Conservation (phyloP, 768 basidiomycete species). For the Lepiota brunneoincarnata region DNA sequence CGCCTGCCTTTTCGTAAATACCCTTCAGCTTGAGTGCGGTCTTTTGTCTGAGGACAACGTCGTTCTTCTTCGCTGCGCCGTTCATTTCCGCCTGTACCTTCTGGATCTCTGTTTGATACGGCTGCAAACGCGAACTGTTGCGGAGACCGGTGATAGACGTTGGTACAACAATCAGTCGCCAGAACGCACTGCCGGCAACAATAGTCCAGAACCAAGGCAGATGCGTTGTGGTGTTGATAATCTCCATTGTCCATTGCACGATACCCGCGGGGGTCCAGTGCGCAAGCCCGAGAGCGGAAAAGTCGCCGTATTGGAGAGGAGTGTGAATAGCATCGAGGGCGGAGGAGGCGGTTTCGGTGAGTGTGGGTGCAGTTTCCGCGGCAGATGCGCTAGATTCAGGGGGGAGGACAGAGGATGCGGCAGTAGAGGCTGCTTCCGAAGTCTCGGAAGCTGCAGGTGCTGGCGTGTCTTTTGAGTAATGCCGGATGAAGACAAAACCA, state of each 20-base stretch:
- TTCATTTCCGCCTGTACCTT: slow-evolving; percentile 45
- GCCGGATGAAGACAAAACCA: neutral
- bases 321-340: slow-evolving; percentile 27
- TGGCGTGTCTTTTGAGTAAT: slow-evolving; percentile 12
- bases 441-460: neutral
- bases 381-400: neutral
- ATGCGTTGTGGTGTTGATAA: slow-evolving; percentile 64
- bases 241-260: slow-evolving; percentile 60
- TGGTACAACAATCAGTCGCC: slow-evolving; percentile 61
- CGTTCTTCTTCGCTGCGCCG: slow-evolving; percentile 27
- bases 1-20: slow-evolving; percentile 64
- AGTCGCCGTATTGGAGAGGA: slow-evolving; percentile 68
- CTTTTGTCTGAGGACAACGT: slow-evolving; percentile 48
- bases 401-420: neutral
- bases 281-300: slow-evolving; percentile 63
- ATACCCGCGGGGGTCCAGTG: slow-evolving; percentile 66
- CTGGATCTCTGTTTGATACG: slow-evolving; percentile 52
- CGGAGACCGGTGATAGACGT: slow-evolving; percentile 54
- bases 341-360: slow-evolving; percentile 15
- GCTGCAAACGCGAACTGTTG: slow-evolving; percentile 57
- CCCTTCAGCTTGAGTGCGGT: slow-evolving; percentile 50
- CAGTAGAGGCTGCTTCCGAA: neutral
- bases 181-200: slow-evolving; percentile 56
- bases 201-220: slow-evolving; percentile 88
- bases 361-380: neutral